Base-by-base conservation (phyloP, 768 basidiomycete genomes). In the Trametes elegans region DNA sequence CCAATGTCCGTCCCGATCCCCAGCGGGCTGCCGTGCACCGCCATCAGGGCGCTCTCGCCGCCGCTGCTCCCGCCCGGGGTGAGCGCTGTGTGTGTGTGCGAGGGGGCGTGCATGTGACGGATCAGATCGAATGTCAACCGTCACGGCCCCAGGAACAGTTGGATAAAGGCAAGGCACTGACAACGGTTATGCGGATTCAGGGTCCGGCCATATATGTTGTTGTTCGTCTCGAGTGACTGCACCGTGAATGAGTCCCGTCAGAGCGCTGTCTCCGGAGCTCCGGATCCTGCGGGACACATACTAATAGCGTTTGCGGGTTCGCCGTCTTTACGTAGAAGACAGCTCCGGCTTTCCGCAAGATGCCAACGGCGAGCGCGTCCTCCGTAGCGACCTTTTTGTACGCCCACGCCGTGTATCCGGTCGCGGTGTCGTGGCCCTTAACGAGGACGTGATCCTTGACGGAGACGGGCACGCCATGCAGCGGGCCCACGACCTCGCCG, bases 301-400 rank as follows among this genome's bases (percentile, higher is more conserved):
- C 80, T 38, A 79, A 70, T 26, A 80, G 60, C 21, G 77, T 79
- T 69, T 98, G 93, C 2, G 96, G 94, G 48, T 98, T 86, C 65
- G 98, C 98, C 14, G 95, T 98, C 69, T 88, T 93, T 53, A 84
- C 88, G 60, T 93, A 88, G 42, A 90, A 73, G 55, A 97, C 80
- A 24, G 92, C 91, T 7, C 95, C 96, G 16, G 85, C 85, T 49
- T 73, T 68, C 24, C 73, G 72, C 29, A 82, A 69, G 40, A 82
- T 73, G 19, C 70, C 61, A 27, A 77, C 76, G 13, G 73, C 73
- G 6, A 76, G 68, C 9, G 78, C 76, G 58, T 79, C 78, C 23
- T 67, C 64, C 18, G 72, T 65, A 4, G 72, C 72, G 1, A 78
- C 76, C 8, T 86, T 87, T 6, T 81, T 81, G 60, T 83, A 79